Evolutionary conservation across 306 rosid species (phyloP).

Genomic region (Medicago ruthenica): DNA sequence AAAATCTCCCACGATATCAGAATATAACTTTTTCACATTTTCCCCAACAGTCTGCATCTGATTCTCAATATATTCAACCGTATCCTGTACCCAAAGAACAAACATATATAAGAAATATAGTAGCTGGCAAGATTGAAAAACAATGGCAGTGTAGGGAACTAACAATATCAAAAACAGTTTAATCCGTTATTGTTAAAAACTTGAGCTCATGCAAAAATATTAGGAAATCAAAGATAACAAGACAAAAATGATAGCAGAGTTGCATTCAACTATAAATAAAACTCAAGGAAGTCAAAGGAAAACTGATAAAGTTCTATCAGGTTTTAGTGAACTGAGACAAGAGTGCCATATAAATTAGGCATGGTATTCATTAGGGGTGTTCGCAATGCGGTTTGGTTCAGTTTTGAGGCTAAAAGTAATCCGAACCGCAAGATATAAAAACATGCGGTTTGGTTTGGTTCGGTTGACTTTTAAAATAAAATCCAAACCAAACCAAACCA

Average conservation of each 20-base stretch:
- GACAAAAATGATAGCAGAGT: background rate
- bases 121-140: background rate
- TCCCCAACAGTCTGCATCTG: constrained; percentile 83
- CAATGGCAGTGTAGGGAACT: constrained; percentile 15
- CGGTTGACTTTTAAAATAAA: no score
- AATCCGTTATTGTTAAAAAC: constrained; percentile 22
- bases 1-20: constrained; percentile 75
- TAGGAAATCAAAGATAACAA: constrained; percentile 14
- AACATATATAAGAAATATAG: constrained; percentile 22
- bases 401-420: no score
- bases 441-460: no score
- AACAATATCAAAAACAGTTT: constrained; percentile 7
- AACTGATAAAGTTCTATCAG: background rate
- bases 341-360: background rate
- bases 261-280: background rate
- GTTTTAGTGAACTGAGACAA: background rate
- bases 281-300: background rate
- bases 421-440: no score
- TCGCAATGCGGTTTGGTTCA: no score
- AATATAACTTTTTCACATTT: constrained; percentile 77
- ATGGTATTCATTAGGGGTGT: background rate
- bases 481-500: no score
- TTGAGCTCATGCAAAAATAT: background rate
- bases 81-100: constrained; percentile 66
- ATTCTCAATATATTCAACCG: constrained; percentile 81